These are phyloP conservation scores for Eimeria maxima DNA, from an alignment of 169 alveolate species.

Conservation along the genomic window DNA sequence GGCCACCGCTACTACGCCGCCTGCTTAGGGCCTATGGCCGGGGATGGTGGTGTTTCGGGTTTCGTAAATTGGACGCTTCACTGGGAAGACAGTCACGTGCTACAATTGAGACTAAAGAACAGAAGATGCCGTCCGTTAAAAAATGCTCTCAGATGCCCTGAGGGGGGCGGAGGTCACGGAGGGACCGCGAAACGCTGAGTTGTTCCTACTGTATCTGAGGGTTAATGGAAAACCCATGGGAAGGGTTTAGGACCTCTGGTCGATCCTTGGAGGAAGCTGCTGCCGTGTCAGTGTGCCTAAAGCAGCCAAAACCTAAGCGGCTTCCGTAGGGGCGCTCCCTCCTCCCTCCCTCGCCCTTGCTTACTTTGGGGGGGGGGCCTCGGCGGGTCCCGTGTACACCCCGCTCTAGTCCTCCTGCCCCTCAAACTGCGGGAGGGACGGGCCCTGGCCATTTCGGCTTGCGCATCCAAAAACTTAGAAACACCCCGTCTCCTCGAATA, in stretches of 20 bases:
- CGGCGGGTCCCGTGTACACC: not conserved
- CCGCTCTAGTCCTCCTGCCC: not conserved
- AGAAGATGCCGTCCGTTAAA: constrained; percentile 7
- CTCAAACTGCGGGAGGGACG: constrained; percentile 63
- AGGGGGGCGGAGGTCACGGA: not conserved
- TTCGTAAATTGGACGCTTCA: not conserved
- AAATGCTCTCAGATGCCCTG: constrained; percentile 17
- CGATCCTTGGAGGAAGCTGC: not conserved
- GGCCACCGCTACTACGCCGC: not conserved
- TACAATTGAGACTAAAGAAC: constrained; percentile 6
- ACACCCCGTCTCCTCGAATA: not conserved
- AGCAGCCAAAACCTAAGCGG: not conserved
- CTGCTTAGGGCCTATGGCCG: not conserved
- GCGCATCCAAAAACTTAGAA: not conserved
- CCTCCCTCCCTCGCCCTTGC: constrained; percentile 6
- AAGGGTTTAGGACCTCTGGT: not conserved
- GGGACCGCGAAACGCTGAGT: not conserved
- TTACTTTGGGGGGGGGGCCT: not conserved
- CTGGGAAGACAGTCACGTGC: not conserved
- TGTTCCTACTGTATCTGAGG: not conserved
- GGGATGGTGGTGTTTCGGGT: not conserved
- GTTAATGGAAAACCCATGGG: not conserved
- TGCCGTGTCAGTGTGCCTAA: not conserved
- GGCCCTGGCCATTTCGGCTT: constrained; percentile 11
- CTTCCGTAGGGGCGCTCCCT: not conserved